Evolutionary conservation across 2,329 filamentous ascomycete genomes (phyloP).

Genomic region (Salinomyces thailandicus): DNA sequence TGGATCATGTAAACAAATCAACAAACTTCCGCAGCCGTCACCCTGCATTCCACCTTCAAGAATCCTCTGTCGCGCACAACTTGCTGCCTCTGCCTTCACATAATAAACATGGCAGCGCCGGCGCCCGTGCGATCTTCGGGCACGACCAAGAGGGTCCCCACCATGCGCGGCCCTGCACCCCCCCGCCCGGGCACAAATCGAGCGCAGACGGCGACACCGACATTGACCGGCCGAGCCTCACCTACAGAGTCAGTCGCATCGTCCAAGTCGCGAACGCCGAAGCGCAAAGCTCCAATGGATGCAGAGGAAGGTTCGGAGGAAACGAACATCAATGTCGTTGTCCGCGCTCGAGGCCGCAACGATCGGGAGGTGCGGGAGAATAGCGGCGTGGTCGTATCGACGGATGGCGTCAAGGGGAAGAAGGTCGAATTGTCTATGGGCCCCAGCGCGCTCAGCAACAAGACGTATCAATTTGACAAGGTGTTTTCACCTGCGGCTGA

Average conservation of each 20-base stretch:
- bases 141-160: slow-evolving; percentile 15
- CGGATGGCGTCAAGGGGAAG: slow-evolving; percentile 79
- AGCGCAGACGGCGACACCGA: slow-evolving; percentile 41
- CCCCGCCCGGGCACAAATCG: slow-evolving; percentile 33
- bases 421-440: slow-evolving; percentile 84
- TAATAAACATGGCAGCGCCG: slow-evolving; percentile 5
- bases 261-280: slow-evolving; percentile 46
- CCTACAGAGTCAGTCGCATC: slow-evolving; percentile 61
- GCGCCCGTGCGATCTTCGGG: slow-evolving; percentile 4
- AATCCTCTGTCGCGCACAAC: neutral
- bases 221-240: slow-evolving; percentile 47
- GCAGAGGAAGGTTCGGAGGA: slow-evolving; percentile 60
- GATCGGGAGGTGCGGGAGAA: slow-evolving; percentile 90
- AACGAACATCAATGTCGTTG: slow-evolving; percentile 96
- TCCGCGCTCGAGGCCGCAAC: slow-evolving; percentile 84
- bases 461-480: slow-evolving; percentile 92
- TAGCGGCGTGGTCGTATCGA: slow-evolving; percentile 81
- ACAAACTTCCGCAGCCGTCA: neutral
- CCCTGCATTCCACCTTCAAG: neutral
- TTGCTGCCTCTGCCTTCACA: neutral
- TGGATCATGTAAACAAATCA: slow-evolving; percentile 1
- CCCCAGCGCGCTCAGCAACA: slow-evolving; percentile 83
- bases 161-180: slow-evolving; percentile 36
- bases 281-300: slow-evolving; percentile 73
- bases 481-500: slow-evolving; percentile 94